phyloP scores from a whole-genome alignment of 1,284 basidiomycete genomes.

The Cystobasidium pallidum region DNA sequence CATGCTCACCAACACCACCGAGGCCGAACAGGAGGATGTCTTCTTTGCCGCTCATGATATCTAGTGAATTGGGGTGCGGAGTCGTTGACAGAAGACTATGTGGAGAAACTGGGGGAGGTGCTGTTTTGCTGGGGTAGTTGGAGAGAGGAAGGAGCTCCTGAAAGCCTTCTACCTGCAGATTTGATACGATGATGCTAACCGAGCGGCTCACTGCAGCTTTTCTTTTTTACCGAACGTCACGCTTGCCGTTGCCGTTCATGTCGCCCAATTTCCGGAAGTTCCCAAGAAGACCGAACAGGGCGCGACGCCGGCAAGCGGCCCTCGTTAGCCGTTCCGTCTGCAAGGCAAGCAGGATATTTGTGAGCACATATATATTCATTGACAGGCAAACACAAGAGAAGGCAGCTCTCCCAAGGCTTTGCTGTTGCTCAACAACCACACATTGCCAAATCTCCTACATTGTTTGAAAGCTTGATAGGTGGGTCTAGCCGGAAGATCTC shows the following conservation, averaged over 20 bases:
- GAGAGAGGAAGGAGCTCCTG: slow-evolving; percentile 7
- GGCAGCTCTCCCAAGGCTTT: not conserved
- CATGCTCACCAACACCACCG: slow-evolving; percentile 52
- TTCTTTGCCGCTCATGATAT: slow-evolving; percentile 19
- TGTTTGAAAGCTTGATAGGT: not conserved
- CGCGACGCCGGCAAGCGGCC: slow-evolving; percentile 3
- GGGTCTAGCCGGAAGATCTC: not conserved
- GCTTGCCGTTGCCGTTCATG: slow-evolving; percentile 7
- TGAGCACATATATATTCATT: not conserved
- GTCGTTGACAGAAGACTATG: too few species aligned
- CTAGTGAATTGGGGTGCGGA: too few species aligned
- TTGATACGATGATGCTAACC: not conserved
- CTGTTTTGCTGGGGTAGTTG: not conserved
- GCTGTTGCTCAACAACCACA: not conserved
- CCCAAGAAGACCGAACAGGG: not conserved
- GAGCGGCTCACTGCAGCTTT: not conserved
- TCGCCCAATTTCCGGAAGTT: not conserved
- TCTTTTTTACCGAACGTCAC: not conserved
- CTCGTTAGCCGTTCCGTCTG: slow-evolving; percentile 22
- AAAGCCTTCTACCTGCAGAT: not conserved
- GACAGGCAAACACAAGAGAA: too few species aligned
- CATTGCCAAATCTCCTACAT: not conserved
- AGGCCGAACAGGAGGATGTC: slow-evolving; percentile 57
- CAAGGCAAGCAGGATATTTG: not conserved
- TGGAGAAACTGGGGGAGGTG: too few species aligned